Evolutionary conservation across 192 early-diverging fungal genomes (phyloP).

Genomic region (Podila epigama): DNA sequence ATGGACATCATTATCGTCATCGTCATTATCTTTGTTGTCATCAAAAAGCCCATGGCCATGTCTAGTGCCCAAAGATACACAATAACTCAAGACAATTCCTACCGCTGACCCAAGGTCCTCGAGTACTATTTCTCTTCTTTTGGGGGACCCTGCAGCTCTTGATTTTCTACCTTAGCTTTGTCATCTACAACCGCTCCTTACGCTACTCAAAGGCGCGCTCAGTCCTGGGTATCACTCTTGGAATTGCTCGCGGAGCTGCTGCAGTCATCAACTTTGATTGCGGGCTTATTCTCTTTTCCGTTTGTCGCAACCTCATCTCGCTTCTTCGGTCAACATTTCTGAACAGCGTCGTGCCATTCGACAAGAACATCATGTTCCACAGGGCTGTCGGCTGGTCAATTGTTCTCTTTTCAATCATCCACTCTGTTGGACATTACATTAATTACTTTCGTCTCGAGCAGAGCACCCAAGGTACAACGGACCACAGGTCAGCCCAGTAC

Average conservation of each 20-base stretch:
- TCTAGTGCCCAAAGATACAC: too few relatives aligned
- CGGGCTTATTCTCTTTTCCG: constrained; percentile 79
- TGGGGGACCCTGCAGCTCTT: constrained; percentile 63
- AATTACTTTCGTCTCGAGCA: constrained; percentile 72
- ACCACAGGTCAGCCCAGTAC: constrained; percentile 47
- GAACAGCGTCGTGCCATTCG: constrained; percentile 81
- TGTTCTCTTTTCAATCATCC: constrained; percentile 77
- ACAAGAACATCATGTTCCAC: constrained; percentile 85
- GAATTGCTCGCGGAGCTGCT: constrained; percentile 57
- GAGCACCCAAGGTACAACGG: constrained; percentile 8
- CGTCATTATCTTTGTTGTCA: too few relatives aligned
- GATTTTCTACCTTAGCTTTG: constrained; percentile 58
- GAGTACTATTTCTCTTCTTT: constrained; percentile 58
- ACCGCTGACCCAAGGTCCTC: too few relatives aligned
- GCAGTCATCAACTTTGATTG: constrained; percentile 78
- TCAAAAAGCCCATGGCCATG: too few relatives aligned
- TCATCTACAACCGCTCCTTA: constrained; percentile 61
- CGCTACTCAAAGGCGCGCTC: constrained; percentile 54
- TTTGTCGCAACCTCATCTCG: constrained; percentile 85
- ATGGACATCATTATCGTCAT: neutral
- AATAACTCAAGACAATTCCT: too few relatives aligned
- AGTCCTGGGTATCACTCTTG: constrained; percentile 55
- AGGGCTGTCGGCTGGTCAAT: constrained; percentile 82
- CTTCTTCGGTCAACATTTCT: constrained; percentile 76
- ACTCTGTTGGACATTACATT: constrained; percentile 77